phyloP scores from a whole-genome alignment of 176 grass and related monocot genomes.

The Leersia perrieri region DNA sequence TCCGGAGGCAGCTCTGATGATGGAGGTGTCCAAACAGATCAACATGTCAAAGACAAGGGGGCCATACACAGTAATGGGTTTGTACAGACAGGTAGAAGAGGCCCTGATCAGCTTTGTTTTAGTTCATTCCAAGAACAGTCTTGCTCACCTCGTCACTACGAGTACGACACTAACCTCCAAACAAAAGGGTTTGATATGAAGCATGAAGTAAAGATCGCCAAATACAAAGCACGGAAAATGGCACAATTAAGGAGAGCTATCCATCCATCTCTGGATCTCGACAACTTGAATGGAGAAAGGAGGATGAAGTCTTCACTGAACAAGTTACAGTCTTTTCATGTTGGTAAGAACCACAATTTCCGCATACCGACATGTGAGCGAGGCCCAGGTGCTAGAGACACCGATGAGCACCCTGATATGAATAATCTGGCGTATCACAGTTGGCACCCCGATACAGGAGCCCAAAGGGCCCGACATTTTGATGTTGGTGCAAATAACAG shows the following conservation, averaged over 20 bases:
- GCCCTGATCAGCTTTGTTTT: conserved; percentile 35
- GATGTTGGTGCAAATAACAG: conserved; percentile 27
- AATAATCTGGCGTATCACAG: background rate
- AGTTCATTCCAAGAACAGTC: conserved; percentile 50
- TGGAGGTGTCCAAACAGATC: conserved; percentile 33
- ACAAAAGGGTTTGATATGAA: conserved; percentile 34
- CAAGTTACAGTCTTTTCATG: conserved; percentile 78
- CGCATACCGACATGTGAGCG: conserved; percentile 37
- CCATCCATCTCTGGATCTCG: conserved; percentile 55
- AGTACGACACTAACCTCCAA: conserved; percentile 26
- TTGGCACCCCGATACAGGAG: conserved; percentile 25
- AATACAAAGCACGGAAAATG: conserved; percentile 45
- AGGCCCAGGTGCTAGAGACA: conserved; percentile 25
- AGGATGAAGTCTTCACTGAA: conserved; percentile 38
- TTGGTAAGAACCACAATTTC: conserved; percentile 74
- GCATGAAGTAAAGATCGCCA: conserved; percentile 50
- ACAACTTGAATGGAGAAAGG: conserved; percentile 26
- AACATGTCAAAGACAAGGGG: conserved; percentile 36
- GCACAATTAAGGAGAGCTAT: conserved; percentile 46
- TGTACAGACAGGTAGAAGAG: conserved; percentile 28
- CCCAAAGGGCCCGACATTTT: conserved; percentile 41
- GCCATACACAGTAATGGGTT: conserved; percentile 40
- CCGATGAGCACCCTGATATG: background rate
- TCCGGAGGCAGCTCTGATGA: conserved; percentile 34
- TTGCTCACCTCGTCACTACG: conserved; percentile 22